phyloP scores from a whole-genome alignment of 2,329 filamentous ascomycete species.

The Cladophialophora immunda region DNA sequence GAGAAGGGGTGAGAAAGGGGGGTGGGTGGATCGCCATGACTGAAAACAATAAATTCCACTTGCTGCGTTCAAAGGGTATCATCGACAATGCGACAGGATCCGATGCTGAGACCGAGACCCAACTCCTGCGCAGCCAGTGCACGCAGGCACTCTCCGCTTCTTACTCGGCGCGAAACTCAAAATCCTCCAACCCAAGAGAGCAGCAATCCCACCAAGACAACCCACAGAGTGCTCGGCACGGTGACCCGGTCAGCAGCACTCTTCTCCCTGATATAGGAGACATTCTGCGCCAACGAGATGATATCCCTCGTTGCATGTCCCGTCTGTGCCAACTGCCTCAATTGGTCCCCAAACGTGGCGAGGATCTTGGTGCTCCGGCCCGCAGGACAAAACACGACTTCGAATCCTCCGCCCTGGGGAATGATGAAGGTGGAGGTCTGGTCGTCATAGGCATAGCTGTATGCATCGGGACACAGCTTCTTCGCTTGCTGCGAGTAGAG shows the following conservation, averaged over 20 bases:
- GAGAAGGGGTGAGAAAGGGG: slow-evolving; percentile 11
- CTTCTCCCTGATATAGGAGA: slow-evolving; percentile 34
- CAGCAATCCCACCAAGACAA: slow-evolving; percentile 30
- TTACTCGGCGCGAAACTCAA: neutral
- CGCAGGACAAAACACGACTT: slow-evolving; percentile 78
- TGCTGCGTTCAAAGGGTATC: neutral
- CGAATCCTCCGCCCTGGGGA: slow-evolving; percentile 74
- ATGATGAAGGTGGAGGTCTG: slow-evolving; percentile 66
- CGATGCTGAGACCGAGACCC: neutral
- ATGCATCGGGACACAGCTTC: slow-evolving; percentile 81
- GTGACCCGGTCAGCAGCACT: slow-evolving; percentile 8
- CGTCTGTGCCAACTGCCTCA: slow-evolving; percentile 39
- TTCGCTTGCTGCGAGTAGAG: slow-evolving; percentile 76
- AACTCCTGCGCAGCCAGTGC: neutral
- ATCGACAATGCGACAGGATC: neutral
- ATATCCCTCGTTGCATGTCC: slow-evolving; percentile 39
- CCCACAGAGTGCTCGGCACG: slow-evolving; percentile 16
- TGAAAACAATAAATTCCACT: neutral
- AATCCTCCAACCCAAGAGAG: slow-evolving; percentile 26
- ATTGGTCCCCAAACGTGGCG: slow-evolving; percentile 38
- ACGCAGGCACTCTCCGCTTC: neutral
- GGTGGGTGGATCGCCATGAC: neutral
- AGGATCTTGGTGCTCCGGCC: slow-evolving; percentile 47
- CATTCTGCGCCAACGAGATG: slow-evolving; percentile 34
- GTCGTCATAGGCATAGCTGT: slow-evolving; percentile 74